phyloP scores from a whole-genome alignment of 2,329 filamentous ascomycete species.

The Ophiostoma himal-ulmi region DNA sequence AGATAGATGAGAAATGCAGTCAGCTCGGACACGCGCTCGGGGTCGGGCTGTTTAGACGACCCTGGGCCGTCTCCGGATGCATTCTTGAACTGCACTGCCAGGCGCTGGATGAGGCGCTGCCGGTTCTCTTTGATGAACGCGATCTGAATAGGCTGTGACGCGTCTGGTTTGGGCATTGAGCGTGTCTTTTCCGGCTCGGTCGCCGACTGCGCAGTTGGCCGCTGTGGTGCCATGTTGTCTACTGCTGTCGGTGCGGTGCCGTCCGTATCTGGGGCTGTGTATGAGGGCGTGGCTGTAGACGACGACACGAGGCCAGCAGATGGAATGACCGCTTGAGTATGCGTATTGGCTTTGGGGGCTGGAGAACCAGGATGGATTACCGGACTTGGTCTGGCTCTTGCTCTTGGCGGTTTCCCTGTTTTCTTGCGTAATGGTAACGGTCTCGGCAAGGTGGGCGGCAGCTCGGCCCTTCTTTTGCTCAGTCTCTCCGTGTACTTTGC shows the following conservation, averaged over 20 bases:
- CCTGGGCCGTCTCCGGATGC: neutral
- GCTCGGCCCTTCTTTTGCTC: neutral
- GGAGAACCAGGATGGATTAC: neutral
- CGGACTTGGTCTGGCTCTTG: neutral
- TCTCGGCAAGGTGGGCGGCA: neutral
- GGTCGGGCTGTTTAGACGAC: neutral
- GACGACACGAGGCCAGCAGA: neutral
- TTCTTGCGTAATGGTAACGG: neutral
- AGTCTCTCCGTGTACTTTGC: neutral
- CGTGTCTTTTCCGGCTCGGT: neutral
- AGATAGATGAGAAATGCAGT: neutral
- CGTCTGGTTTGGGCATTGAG: neutral
- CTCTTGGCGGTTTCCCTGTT: neutral
- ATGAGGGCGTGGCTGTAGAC: neutral
- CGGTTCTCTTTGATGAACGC: neutral
- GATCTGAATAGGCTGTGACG: neutral
- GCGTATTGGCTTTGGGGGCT: neutral
- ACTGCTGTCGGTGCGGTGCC: neutral
- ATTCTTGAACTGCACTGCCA: constrained; percentile 1
- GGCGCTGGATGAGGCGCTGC: constrained; percentile 2
- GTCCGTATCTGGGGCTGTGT: neutral
- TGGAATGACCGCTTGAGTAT: neutral
- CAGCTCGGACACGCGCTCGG: neutral
- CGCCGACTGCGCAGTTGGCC: too few species aligned
- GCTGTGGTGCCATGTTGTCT: neutral